Percentiles rank a stretch among this genome's conserved stretches.
Conservation (phyloP, 257 asterid genomes). For the Penstemon barbatus region DNA sequence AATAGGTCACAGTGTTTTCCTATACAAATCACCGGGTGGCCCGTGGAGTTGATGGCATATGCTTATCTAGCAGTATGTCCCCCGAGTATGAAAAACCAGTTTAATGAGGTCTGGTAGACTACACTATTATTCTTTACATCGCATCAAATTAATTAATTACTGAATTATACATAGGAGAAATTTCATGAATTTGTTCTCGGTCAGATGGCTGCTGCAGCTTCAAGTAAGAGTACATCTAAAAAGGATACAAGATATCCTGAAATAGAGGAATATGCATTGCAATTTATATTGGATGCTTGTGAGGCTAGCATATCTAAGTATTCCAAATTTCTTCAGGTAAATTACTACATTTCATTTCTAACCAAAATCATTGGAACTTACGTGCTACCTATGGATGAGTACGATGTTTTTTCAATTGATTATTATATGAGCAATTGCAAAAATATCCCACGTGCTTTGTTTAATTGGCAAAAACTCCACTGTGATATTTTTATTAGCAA, state of each 20-base stretch:
- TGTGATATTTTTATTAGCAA: too few relatives aligned
- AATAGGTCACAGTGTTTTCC: conserved; percentile 83
- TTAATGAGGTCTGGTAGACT: conserved; percentile 57
- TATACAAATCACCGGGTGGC: conserved; percentile 90
- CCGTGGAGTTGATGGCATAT: conserved; percentile 87
- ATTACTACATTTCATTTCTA: conserved; percentile 18
- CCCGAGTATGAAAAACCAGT: conserved; percentile 65
- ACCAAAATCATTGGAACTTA: background rate
- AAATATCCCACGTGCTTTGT: too few relatives aligned
- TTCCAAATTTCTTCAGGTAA: conserved; percentile 89
- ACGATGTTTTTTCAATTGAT: too few relatives aligned
- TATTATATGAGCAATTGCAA: too few relatives aligned
- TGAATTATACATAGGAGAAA: background rate
- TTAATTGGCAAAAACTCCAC: too few relatives aligned
- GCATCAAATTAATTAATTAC: background rate
- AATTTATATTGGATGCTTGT: conserved; percentile 69
- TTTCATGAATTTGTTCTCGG: background rate
- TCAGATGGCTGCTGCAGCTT: conserved; percentile 94
- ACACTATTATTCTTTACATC: background rate
- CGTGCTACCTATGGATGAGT: too few relatives aligned
- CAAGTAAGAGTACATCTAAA: conserved; percentile 62
- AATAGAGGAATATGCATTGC: conserved; percentile 83
- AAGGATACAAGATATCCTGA: conserved; percentile 62
- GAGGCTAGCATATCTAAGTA: conserved; percentile 83
- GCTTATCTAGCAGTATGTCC: conserved; percentile 93